Evolutionary conservation across 805 yeast species (phyloP), one percentile per base, ranked within the genome.

Genomic region (Lachancea quebecensis): DNA sequence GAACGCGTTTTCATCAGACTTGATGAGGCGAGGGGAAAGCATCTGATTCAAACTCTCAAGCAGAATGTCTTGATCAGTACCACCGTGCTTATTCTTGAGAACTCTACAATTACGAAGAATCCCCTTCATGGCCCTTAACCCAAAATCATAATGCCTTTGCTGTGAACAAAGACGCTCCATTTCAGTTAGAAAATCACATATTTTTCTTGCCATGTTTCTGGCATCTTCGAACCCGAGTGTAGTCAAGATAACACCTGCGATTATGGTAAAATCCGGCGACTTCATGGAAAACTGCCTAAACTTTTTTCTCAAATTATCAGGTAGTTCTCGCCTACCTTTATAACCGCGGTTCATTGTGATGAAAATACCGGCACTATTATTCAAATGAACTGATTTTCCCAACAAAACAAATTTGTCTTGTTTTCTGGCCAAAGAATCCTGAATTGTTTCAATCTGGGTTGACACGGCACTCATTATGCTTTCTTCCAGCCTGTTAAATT

Each of bases 271-370:
- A 52, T 91, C 95, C 0, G 98, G 95, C 29, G 67, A 67, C 2
- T 73, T 72, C 80, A 91, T 80, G 0, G 89, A 76, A 54, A 87
- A 81, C 10, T 82, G 77, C 45, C 95, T 69, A 64, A 90, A 91
- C 30, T 82, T 73, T 56, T 79, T 83, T 58, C 83, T 84, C 64
- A 91, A 67, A 57, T 90, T 91, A 46, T 90, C 95, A 0, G 98
- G 98, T 10, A 91, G 66, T 18, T 72, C 73, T 2, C 86, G 76
- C 60, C 98, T 77, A 0, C 97, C 98, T 10, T 79, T 78, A 57
- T 91, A 91, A 0, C 75, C 82, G 1, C 96, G 97, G 57, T 91
- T 91, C 85, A 89, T 83, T 0, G 98, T 91, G 1, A 91, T 79
- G 59, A 90, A 90, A 0, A 91, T 68, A 0, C 95, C 95, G 0